Evolutionary conservation across 2,329 filamentous ascomycete species (phyloP), one percentile per base, ranked within the genome.

Genomic region (Xylaria sp.): DNA sequence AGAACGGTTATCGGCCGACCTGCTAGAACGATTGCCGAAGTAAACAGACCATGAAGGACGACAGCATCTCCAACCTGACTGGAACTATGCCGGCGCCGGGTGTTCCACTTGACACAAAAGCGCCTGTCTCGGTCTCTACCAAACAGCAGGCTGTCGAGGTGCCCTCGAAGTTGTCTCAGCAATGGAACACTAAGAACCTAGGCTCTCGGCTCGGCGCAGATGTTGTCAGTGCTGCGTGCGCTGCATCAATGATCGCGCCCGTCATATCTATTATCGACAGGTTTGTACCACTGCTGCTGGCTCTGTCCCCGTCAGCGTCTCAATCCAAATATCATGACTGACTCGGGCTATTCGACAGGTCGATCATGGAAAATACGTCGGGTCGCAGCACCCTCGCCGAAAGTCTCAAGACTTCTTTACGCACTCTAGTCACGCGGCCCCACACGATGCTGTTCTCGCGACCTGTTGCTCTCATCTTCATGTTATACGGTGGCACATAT

Each of bases 401-500:
- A 40, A 91, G 88, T 35, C 75, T 93, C 67, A 82, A 80, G 67
- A 74, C 77, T 54, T 91, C 88, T 23, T 69, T 90, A 47, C 72
- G 72, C 29, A 77, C 80, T 38, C 80, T 92, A 53, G 48, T 90
- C 59, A 68, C 80, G n/a, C 82, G 80, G 8, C 90, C 90, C 0
- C 87, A 87, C 60, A 70, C 76, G 23, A 81, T 90, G 70, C 70
- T 92, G 66, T 76, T 87, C 73, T 86, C 86, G 51, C 86, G 85
- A 61, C 89, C 90, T 0, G 90, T 90, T 70, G 85, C 80, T 46
- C 83, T 92, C 67, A 89, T 93, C 73, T 84, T 86, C 77, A 80
- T 86, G 77, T 81, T 96, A 43, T 98, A 97, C 81, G 91, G 88
- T 63, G 89, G 91, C 67, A 98, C 94, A 61, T 97, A 97, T 80